Evolutionary conservation across 352 stramenopile species (phyloP), one percentile per base, ranked within the genome.

Genomic region (Phytophthora pisi): DNA sequence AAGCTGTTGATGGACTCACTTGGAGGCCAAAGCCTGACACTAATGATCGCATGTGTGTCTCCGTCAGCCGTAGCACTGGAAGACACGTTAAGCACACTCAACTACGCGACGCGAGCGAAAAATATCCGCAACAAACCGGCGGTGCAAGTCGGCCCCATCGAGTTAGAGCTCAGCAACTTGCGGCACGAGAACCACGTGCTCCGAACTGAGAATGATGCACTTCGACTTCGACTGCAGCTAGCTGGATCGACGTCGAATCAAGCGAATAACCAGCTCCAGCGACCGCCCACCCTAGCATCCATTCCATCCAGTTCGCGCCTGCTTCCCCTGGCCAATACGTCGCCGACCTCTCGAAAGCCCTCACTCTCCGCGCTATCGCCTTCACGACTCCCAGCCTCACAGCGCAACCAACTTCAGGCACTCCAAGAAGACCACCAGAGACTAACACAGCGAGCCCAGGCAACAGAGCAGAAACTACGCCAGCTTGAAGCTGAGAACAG

Each of bases 1-100:
- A 94, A 93, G 67, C 67, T 95, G 34, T 72, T 96, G 43, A 94
- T 95, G 84, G 81, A 94, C 45, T 95, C 84, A 4, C 79, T 95
- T 0, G 87, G 89, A 23, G 89, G 89, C 30, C 89, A 91, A 59
- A 92, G 79, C 47, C 70, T 94, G 53, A 94, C 86, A 20, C 74
- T 95, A 26, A 96, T 96, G 89, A 79, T 96, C 57, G 88, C 88
- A 1, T 96, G 88, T 49, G 78, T 96, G 8, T 93, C 82, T 2
- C 88, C 88, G 2, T 90, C 84, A 3, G 68, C 57, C 9, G 38
- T 31, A 0, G 76, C 77, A 7, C 61, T 94, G 4, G 84, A 94
- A 26, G 89, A 96, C 61, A 92, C 88, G 11, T 70, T 97, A 6
- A 92, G 82, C 31, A 96, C 88, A 13, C 75, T 97, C n/a, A 88